These are phyloP conservation scores for Coccinonectria pachysandricola DNA, from an alignment of 2,329 filamentous ascomycete genomes.

Conservation along the genomic window DNA sequence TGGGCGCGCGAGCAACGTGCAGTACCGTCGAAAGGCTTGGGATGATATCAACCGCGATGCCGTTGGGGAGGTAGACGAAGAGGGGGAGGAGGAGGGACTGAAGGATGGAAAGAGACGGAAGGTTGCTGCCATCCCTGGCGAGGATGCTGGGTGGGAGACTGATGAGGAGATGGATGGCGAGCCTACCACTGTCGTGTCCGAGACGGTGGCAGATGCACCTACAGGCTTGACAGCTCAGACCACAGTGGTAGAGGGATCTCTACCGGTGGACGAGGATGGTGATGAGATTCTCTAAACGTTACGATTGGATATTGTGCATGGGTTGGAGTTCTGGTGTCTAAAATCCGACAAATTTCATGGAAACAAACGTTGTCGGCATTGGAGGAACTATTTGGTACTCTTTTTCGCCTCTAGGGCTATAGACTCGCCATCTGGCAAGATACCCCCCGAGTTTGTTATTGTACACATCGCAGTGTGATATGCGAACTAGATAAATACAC, in stretches of 20 bases:
- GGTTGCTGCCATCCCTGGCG: slow-evolving; percentile 1
- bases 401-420: slow-evolving; percentile 7
- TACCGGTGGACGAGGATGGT: slow-evolving; percentile 19
- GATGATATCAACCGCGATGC: slow-evolving; percentile 43
- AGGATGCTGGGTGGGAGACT: slow-evolving; percentile 19
- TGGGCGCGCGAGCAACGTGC: slow-evolving; percentile 34
- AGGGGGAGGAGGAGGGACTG: slow-evolving; percentile 9
- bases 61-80: slow-evolving; percentile 13
- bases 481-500: too few species aligned
- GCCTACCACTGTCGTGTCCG: too few species aligned
- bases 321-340: slow-evolving; percentile 19
- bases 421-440: slow-evolving; percentile 12
- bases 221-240: slow-evolving; percentile 1
- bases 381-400: too few species aligned
- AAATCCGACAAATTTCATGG: too few species aligned
- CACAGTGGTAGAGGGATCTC: slow-evolving; percentile 4
- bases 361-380: too few species aligned
- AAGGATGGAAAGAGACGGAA: slow-evolving; percentile 7
- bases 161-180: slow-evolving; percentile 27
- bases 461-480: too few species aligned
- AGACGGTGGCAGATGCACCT: slow-evolving; percentile 2
- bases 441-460: too few species aligned
- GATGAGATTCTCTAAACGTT: slow-evolving; percentile 23
- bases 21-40: slow-evolving; percentile 44
- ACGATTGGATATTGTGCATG: slow-evolving; percentile 5